Conservation (phyloP, 2,329 filamentous ascomycete genomes). For the Cladosporium halotolerans region DNA sequence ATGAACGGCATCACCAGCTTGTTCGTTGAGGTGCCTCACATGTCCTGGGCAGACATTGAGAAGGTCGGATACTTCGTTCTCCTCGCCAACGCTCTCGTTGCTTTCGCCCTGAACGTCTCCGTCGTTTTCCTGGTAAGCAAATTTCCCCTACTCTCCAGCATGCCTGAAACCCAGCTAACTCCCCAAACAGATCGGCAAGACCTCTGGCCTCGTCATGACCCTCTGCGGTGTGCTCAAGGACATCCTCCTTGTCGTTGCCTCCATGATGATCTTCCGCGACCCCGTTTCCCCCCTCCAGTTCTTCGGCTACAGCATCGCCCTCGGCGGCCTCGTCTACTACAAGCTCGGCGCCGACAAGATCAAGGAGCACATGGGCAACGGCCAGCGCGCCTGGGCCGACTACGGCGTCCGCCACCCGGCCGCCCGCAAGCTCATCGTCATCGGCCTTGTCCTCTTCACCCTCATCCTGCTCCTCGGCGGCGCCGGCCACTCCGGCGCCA, state of each 20-base stretch:
- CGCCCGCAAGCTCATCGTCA: conserved; percentile 69
- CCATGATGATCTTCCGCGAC: conserved; percentile 76
- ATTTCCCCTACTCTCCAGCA: not conserved
- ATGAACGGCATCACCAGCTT: conserved; percentile 74
- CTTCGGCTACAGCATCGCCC: conserved; percentile 76
- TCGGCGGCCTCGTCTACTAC: conserved; percentile 75
- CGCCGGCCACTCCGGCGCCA: conserved; percentile 27
- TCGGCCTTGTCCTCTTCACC: conserved; percentile 56
- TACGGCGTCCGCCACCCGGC: conserved; percentile 72
- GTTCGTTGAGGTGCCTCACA: conserved; percentile 64
- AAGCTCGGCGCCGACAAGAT: conserved; percentile 79
- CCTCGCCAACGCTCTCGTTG: conserved; percentile 68
- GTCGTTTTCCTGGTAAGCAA: conserved; percentile 73
- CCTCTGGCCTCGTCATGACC: conserved; percentile 77
- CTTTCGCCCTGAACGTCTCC: conserved; percentile 76
- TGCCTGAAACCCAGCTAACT: not conserved
- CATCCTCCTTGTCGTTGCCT: conserved; percentile 72
- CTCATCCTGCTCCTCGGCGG: conserved; percentile 63
- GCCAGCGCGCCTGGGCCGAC: conserved; percentile 74
- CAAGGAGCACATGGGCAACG: conserved; percentile 69
- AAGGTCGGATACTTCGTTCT: conserved; percentile 67
- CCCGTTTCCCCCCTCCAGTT: conserved; percentile 69
- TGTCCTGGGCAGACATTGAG: conserved; percentile 65
- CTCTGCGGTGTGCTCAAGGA: conserved; percentile 85
- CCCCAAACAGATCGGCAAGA: conserved; percentile 69